phyloP scores from a whole-genome alignment of 371 early-diverging fungal genomes.

The Mortierella sp. region DNA sequence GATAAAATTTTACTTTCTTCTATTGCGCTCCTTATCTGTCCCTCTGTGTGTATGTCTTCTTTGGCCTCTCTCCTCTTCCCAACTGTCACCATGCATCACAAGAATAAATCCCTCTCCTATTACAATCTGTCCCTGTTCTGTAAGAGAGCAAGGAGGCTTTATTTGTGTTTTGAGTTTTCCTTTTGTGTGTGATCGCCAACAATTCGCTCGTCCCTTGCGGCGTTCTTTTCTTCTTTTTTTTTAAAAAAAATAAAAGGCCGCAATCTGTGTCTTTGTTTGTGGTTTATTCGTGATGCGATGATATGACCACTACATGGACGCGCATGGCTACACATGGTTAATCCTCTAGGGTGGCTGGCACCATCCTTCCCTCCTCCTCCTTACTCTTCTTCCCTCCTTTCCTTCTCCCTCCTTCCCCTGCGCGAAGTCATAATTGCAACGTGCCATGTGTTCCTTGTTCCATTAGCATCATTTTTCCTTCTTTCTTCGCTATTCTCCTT shows the following conservation, averaged over 20 bases:
- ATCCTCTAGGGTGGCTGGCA: background rate
- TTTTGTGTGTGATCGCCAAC: background rate
- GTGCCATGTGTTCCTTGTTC: background rate
- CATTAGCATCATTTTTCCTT: background rate
- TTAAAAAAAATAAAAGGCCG: no score
- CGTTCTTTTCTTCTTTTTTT: no score
- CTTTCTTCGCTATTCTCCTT: background rate
- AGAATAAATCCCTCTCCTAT: background rate
- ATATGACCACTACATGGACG: background rate
- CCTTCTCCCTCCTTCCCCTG: background rate
- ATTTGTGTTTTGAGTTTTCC: background rate
- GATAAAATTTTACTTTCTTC: background rate
- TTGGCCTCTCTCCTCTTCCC: background rate
- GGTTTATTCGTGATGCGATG: background rate
- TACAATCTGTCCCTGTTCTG: no score
- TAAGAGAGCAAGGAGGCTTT: background rate
- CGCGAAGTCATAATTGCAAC: background rate
- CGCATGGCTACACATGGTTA: background rate
- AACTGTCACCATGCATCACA: constrained; percentile 2
- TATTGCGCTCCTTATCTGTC: background rate
- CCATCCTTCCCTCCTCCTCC: background rate
- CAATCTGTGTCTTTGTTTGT: background rate
- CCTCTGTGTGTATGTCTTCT: background rate
- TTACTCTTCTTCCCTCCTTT: background rate
- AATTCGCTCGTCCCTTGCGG: no score